These are phyloP conservation scores for Cyberlindnera subsufficiens DNA, from an alignment of 805 yeast species.

Conservation along the genomic window DNA sequence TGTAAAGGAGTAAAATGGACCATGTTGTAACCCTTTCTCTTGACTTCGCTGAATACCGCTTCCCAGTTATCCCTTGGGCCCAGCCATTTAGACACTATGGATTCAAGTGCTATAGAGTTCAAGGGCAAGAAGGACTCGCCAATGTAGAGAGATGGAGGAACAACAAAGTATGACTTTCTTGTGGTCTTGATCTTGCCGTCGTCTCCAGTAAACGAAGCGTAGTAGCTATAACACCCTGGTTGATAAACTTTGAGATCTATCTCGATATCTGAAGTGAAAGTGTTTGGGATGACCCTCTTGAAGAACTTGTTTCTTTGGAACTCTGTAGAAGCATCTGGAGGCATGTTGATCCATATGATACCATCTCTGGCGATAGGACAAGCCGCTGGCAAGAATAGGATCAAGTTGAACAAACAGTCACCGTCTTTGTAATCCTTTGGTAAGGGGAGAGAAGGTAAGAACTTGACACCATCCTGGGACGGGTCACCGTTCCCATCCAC, in stretches of 20 bases:
- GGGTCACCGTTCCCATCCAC: conserved; percentile 31
- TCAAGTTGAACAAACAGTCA: conserved; percentile 42
- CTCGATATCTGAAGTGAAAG: conserved; percentile 58
- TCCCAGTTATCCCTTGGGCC: conserved; percentile 69
- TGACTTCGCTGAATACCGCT: conserved; percentile 50
- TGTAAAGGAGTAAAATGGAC: conserved; percentile 94
- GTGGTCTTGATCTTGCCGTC: conserved; percentile 40
- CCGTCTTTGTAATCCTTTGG: conserved; percentile 31
- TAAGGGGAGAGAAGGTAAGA: conserved; percentile 32
- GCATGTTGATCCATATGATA: conserved; percentile 67
- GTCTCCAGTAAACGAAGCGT: conserved; percentile 47
- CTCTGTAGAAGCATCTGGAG: conserved; percentile 32
- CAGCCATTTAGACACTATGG: conserved; percentile 89
- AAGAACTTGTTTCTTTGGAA: conserved; percentile 57
- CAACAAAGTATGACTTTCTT: conserved; percentile 64
- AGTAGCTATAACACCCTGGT: conserved; percentile 81
- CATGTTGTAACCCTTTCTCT: conserved; percentile 86
- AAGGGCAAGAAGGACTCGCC: conserved; percentile 56
- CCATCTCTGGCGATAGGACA: conserved; percentile 69
- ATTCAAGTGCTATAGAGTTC: conserved; percentile 75
- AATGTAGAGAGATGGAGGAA: conserved; percentile 67
- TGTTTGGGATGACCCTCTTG: conserved; percentile 42
- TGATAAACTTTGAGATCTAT: conserved; percentile 54
- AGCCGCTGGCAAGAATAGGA: conserved; percentile 69
- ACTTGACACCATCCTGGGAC: conserved; percentile 32